Percentiles rank a stretch among this genome's conserved stretches.
These are phyloP conservation scores for Epichloe bromicola DNA, from an alignment of 2,329 filamentous ascomycete genomes.

Conservation along the genomic window DNA sequence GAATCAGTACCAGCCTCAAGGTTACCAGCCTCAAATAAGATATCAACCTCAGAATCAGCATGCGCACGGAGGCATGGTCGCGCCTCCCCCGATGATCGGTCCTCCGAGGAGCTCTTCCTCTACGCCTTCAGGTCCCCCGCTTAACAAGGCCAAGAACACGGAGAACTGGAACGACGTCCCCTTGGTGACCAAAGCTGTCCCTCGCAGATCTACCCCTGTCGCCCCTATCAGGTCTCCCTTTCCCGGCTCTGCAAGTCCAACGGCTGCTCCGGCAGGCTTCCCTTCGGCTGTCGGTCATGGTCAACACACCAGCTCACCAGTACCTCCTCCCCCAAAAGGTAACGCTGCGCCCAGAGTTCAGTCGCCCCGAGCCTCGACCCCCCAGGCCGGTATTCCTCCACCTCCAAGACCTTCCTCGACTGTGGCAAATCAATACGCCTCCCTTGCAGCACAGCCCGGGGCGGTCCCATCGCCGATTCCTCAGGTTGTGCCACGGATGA, in stretches of 20 bases:
- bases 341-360: conserved; percentile 55
- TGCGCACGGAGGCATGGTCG: conserved; percentile 22
- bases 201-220: conserved; percentile 61
- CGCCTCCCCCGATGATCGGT: conserved; percentile 17
- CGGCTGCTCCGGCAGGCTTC: conserved; percentile 21
- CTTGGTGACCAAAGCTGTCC: conserved; percentile 63
- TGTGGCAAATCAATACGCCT: conserved; percentile 40
- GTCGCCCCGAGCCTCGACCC: conserved; percentile 50
- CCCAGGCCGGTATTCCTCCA: conserved; percentile 36
- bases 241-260: conserved; percentile 44
- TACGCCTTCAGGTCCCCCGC: conserved; percentile 57
- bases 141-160: conserved; percentile 57
- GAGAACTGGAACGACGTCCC: conserved; percentile 94
- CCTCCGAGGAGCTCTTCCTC: conserved; percentile 39
- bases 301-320: conserved; percentile 56
- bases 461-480: conserved; percentile 44
- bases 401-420: conserved; percentile 50
- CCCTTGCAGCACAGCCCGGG: conserved; percentile 48
- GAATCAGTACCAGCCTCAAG: conserved; percentile 22
- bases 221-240: conserved; percentile 65
- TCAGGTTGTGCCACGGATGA: conserved; percentile 55
- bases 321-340: conserved; percentile 68
- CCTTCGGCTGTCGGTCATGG: conserved; percentile 39
- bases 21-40: conserved; percentile 7
- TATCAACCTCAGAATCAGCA: conserved; percentile 41